Evolutionary conservation across 2,329 filamentous ascomycete species (phyloP), one percentile per base, ranked within the genome.

Genomic region (Dothideomycetes sp.): DNA sequence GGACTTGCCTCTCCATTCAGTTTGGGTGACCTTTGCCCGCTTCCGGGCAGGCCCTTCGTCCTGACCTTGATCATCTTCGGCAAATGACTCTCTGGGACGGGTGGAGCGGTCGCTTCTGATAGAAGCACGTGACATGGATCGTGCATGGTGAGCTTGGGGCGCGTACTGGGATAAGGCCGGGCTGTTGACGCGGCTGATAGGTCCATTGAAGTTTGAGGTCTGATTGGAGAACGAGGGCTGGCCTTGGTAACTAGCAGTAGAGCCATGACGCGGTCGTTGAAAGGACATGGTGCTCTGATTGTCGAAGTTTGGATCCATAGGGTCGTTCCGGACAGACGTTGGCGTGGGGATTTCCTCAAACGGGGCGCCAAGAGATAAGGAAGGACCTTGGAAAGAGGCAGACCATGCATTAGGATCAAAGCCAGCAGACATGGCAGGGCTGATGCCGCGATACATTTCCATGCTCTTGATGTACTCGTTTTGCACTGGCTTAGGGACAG

Each of bases 381-480:
- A 33, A 19, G 34, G 18, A 7, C 37, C 34, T 22, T 33, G 22
- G 37, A 43, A 39, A 41, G 91, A 85, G 4, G 76, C 73, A 42
- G 75, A 79, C 88, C 87, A 94, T 47, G 88, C 81, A 31, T 75
- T 75, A 18, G 74, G 72, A 53, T 93, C 84, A 50, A 79, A 75
- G 16, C 71, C 73, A 46, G 69, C 66, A 3, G 75, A 72, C 45
- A 74, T 69, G 19, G 69, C 59, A 46, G 70, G 70, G 57, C 71
- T 79, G 40, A 75, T 52, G 47, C 72, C 73, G 32, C 73, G 68
- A 48, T 78, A 73, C 43, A 68, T 71, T 48, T 75, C 73, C 69
- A 78, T 75, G 45, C 66, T 77, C 48, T 70, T 70, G 31, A 73
- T 56, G 49, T 76, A 77, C 59, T 79, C 73, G 46, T 65, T 73